A percentile compares a stretch with the other conserved stretches of the same genome.
phyloP scores from a whole-genome alignment of 164 flowering plant species.

The Nelumbo lutea region DNA sequence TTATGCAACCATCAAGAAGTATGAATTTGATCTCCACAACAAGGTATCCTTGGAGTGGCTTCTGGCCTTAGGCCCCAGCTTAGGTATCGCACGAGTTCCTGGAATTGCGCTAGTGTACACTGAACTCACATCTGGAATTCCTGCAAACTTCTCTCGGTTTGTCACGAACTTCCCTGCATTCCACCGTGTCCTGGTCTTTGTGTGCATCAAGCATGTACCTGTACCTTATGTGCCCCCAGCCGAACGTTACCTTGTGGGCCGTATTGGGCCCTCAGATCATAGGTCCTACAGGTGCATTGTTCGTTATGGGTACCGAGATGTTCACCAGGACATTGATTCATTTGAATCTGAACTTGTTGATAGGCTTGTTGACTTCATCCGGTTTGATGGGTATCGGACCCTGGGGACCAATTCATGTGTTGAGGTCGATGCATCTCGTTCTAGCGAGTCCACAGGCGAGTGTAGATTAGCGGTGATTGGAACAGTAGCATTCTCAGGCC shows the following conservation, averaged over 20 bases:
- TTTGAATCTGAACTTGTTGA: constrained; percentile 73
- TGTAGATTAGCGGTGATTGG: constrained; percentile 64
- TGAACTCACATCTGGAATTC: constrained; percentile 81
- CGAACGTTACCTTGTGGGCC: constrained; percentile 79
- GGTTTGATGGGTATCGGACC: constrained; percentile 39
- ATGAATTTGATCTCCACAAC: constrained; percentile 72
- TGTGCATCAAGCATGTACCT: constrained; percentile 79
- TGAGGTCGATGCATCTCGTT: constrained; percentile 30
- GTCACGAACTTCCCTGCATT: constrained; percentile 95
- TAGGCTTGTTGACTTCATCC: constrained; percentile 61
- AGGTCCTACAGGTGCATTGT: constrained; percentile 86
- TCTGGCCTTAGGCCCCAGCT: constrained; percentile 76
- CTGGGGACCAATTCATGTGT: constrained; percentile 11
- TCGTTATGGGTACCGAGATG: constrained; percentile 90
- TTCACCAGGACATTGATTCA: constrained; percentile 79
- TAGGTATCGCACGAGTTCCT: constrained; percentile 86
- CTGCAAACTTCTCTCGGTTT: constrained; percentile 88
- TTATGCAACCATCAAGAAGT: constrained; percentile 65
- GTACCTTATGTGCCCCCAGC: constrained; percentile 75
- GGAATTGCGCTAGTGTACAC: constrained; percentile 87
- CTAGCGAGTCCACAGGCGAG: constrained; percentile 36
- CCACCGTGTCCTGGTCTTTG: constrained; percentile 75
- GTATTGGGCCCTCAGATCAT: constrained; percentile 79
- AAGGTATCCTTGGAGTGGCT: constrained; percentile 97
- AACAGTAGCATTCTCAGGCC: constrained; percentile 33